phyloP scores from a whole-genome alignment of 2,329 filamentous ascomycete species.

The Trichoderma sp. region DNA sequence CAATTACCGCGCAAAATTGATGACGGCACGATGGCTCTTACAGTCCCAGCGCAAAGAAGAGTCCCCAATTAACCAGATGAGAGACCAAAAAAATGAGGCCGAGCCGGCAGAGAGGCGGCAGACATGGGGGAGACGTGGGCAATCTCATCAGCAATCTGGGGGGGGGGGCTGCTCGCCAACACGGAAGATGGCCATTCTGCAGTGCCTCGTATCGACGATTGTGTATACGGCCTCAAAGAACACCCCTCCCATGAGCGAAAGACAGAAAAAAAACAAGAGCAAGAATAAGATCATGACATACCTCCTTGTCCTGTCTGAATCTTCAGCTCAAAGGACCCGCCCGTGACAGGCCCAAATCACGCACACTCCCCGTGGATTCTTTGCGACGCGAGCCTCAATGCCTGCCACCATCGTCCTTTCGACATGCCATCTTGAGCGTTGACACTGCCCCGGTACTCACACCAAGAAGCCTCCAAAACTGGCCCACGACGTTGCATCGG shows the following conservation, averaged over 20 bases:
- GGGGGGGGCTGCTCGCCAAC: neutral
- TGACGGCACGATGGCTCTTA: neutral
- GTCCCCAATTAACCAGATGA: neutral
- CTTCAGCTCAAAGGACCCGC: constrained; percentile 7
- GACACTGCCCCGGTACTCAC: neutral
- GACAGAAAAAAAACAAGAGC: neutral
- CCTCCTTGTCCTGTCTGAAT: neutral
- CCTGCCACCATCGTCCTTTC: neutral
- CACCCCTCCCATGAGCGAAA: neutral
- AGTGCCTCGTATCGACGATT: neutral
- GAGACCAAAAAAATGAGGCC: neutral
- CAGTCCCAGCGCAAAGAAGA: neutral
- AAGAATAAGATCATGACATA: neutral
- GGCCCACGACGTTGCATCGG: constrained; percentile 7
- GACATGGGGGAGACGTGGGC: neutral
- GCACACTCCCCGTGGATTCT: neutral
- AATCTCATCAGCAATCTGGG: neutral
- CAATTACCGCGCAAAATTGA: neutral
- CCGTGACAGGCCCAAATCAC: neutral
- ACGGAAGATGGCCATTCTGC: neutral
- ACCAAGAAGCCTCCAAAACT: neutral
- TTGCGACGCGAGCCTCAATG: neutral
- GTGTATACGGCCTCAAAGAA: neutral
- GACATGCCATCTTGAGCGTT: constrained; percentile 10
- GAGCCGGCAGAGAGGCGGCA: constrained; percentile 1